Conservation (phyloP, 208 protist genomes). For the Novymonas esmeraldas region DNA sequence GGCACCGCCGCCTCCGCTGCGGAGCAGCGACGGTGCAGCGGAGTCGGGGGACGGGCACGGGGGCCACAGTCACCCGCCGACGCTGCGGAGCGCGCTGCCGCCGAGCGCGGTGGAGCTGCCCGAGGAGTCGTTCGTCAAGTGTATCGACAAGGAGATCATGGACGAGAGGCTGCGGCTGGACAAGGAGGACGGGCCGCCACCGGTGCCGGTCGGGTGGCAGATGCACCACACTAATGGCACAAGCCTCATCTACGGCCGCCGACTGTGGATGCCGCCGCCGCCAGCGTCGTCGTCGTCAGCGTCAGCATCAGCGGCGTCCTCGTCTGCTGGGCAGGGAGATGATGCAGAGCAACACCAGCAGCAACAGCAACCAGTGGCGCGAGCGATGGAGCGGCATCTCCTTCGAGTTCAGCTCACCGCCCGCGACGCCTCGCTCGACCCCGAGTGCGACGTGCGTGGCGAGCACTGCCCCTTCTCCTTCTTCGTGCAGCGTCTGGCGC, state of each 20-base stretch:
- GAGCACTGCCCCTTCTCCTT: slow-evolving; percentile 91
- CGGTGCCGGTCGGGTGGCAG: slow-evolving; percentile 67
- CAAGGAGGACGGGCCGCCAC: slow-evolving; percentile 74
- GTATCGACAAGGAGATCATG: slow-evolving; percentile 86
- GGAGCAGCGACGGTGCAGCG: background rate
- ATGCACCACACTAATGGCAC: slow-evolving; percentile 75
- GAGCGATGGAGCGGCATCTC: slow-evolving; percentile 61
- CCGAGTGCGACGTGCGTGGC: slow-evolving; percentile 82
- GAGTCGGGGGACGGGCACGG: background rate
- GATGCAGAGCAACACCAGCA: background rate
- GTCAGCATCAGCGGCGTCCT: no score
- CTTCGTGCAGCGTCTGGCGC: slow-evolving; percentile 58
- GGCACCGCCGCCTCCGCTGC: background rate
- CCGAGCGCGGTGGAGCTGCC: slow-evolving; percentile 64
- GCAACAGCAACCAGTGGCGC: background rate
- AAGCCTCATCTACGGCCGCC: slow-evolving; percentile 73
- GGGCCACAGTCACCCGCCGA: slow-evolving; percentile 18
- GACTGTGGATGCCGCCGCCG: slow-evolving; percentile 62
- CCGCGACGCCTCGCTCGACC: slow-evolving; percentile 82
- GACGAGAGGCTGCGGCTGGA: slow-evolving; percentile 83
- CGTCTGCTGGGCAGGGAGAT: no score
- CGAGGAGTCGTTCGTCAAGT: slow-evolving; percentile 73
- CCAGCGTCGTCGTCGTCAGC: slow-evolving; percentile 6
- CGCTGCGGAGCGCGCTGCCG: slow-evolving; percentile 46
- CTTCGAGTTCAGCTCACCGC: slow-evolving; percentile 79